phyloP scores from a whole-genome alignment of 352 stramenopile genomes.

The Pythium sukuiense region DNA sequence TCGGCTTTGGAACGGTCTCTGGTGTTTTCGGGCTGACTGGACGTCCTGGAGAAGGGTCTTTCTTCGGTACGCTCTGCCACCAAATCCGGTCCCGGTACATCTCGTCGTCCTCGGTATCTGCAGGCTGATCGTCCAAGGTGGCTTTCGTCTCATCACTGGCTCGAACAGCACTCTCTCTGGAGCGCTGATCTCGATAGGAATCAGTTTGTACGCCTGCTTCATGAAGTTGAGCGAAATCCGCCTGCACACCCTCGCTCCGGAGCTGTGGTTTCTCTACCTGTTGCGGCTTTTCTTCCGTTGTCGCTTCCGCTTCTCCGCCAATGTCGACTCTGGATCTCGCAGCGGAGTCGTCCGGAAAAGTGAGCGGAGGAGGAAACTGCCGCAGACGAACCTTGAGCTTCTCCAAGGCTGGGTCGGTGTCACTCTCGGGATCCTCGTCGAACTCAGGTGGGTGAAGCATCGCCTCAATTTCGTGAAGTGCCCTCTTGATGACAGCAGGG shows the following conservation, averaged over 20 bases:
- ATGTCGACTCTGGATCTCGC: background rate
- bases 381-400: slow-evolving; percentile 14
- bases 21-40: background rate
- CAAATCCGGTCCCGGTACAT: background rate
- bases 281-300: background rate
- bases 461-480: slow-evolving; percentile 29
- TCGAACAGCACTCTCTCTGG: background rate
- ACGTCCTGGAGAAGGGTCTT: background rate
- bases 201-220: slow-evolving; percentile 3
- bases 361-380: background rate
- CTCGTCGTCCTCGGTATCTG: background rate
- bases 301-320: background rate
- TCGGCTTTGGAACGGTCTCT: background rate
- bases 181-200: background rate
- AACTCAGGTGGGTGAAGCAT: slow-evolving; percentile 12
- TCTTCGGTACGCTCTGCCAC: background rate
- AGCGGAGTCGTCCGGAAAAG: background rate
- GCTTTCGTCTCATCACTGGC: background rate
- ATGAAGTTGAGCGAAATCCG: background rate
- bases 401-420: slow-evolving; percentile 8
- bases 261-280: background rate
- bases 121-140: background rate
- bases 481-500: slow-evolving; percentile 23
- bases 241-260: slow-evolving; percentile 3
- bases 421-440: slow-evolving; percentile 14